Conservation (phyloP, 495 filamentous ascomycete genomes). For the Xylaria curta region DNA sequence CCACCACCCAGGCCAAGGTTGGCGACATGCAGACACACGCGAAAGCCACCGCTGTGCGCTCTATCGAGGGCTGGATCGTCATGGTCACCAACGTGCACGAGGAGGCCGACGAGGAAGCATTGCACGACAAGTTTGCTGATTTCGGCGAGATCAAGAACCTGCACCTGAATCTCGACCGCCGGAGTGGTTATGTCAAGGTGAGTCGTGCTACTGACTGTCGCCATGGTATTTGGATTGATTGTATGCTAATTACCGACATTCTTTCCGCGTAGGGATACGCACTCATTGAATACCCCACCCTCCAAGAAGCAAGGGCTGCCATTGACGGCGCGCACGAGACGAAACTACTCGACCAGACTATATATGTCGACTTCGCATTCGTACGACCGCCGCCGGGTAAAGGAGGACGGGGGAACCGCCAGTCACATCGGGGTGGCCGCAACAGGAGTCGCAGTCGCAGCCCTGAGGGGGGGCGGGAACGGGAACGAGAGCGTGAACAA, state of each 20-base stretch:
- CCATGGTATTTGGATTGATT: too few relatives aligned
- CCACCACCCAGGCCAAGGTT: constrained; percentile 55
- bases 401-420: constrained; percentile 58
- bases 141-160: constrained; percentile 98
- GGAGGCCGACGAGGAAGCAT: constrained; percentile 94
- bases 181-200: constrained; percentile 98
- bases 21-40: constrained; percentile 73
- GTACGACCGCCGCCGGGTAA: constrained; percentile 87
- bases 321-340: constrained; percentile 82
- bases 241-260: constrained; percentile 11
- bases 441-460: constrained; percentile 49
- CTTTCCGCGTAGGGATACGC: constrained; percentile 74
- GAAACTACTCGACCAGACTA: constrained; percentile 91
- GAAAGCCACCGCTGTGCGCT: constrained; percentile 90
- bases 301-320: constrained; percentile 82
- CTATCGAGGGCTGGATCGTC: constrained; percentile 99
- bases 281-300: constrained; percentile 90
- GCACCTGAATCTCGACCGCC: constrained; percentile 90
- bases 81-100: constrained; percentile 97
- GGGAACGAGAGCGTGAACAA: constrained; percentile 36
- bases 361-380: constrained; percentile 94
- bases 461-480: constrained; percentile 47
- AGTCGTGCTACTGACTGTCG: constrained; percentile 32
- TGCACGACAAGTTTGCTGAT: constrained; percentile 93
- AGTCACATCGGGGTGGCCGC: constrained; percentile 47